Percentiles rank a stretch among this genome's conserved stretches.
Evolutionary conservation across 805 yeast genomes (phyloP).

Genomic region (Alloascoidea africana): DNA sequence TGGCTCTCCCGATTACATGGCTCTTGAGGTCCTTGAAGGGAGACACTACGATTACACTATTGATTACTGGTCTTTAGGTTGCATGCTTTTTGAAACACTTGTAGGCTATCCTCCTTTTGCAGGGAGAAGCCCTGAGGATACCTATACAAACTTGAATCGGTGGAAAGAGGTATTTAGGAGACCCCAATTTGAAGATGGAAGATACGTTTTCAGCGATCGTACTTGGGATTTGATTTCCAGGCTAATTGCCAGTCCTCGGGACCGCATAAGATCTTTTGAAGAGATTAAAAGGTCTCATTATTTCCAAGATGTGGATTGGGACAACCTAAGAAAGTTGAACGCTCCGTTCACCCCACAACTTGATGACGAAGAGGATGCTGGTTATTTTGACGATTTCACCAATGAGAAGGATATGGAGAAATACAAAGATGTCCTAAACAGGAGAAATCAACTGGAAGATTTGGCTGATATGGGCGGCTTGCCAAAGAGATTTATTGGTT

Average conservation of each 20-base stretch:
- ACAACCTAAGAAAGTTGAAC: conserved; percentile 42
- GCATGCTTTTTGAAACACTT: conserved; percentile 90
- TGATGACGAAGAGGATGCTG: conserved; percentile 96
- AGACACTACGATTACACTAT: conserved; percentile 88
- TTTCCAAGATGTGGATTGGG: conserved; percentile 77
- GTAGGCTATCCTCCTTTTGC: conserved; percentile 97
- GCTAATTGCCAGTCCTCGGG: conserved; percentile 65
- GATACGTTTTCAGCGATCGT: conserved; percentile 86
- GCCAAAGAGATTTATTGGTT: conserved; percentile 64
- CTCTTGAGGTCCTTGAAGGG: conserved; percentile 91
- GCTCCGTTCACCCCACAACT: conserved; percentile 97
- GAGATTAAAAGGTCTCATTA: conserved; percentile 72
- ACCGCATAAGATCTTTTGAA: conserved; percentile 61
- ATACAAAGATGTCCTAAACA: conserved; percentile 91
- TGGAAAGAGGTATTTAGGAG: conserved; percentile 84
- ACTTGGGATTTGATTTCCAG: conserved; percentile 83
- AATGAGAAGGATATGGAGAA: conserved; percentile 96
- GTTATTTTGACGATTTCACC: conserved; percentile 94
- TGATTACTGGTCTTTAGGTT: conserved; percentile 97
- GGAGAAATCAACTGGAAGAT: conserved; percentile 73
- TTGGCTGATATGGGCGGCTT: conserved; percentile 52
- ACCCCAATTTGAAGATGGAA: conserved; percentile 84
- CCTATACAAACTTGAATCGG: conserved; percentile 82
- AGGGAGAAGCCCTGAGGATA: conserved; percentile 87
- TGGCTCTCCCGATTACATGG: conserved; percentile 99